A percentile compares a stretch with the other conserved stretches of the same genome.
Conservation (phyloP, 441 rosid genomes). For the Capsella rubella region DNA sequence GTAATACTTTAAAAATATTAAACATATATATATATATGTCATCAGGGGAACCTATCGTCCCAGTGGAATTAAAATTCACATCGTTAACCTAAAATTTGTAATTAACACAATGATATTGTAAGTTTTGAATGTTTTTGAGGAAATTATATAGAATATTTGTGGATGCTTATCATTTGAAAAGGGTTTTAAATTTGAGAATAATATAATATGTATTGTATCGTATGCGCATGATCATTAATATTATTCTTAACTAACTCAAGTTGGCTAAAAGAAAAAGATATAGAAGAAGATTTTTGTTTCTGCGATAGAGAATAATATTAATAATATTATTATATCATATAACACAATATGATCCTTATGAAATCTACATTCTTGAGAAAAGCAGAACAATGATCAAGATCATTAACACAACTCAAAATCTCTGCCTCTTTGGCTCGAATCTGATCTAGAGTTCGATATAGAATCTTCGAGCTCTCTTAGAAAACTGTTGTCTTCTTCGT, state of each 20-base stretch:
- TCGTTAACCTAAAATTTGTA: not conserved
- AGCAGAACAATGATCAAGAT: slow-evolving; percentile 29
- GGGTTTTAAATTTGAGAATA: slow-evolving; percentile 5
- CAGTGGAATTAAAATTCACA: slow-evolving; percentile 3
- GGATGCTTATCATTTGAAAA: not conserved
- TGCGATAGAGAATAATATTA: slow-evolving; percentile 29
- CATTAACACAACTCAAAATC: slow-evolving; percentile 37
- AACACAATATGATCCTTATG: slow-evolving; percentile 26
- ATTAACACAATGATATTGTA: slow-evolving; percentile 5
- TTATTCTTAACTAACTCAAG: slow-evolving; percentile 40
- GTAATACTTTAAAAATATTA: not conserved
- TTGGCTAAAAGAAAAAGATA: slow-evolving; percentile 39
- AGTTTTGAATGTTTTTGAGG: slow-evolving; percentile 2
- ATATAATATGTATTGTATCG: slow-evolving; percentile 14
- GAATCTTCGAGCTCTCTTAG: slow-evolving; percentile 43
- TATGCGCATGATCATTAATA: slow-evolving; percentile 36
- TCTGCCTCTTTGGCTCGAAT: slow-evolving; percentile 28
- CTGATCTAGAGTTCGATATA: slow-evolving; percentile 36
- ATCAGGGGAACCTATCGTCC: not conserved
- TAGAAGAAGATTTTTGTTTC: slow-evolving; percentile 29
- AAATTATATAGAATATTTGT: not conserved
- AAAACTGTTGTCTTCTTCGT: slow-evolving; percentile 42
- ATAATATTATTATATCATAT: slow-evolving; percentile 31
- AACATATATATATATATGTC: not conserved
- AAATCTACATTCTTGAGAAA: slow-evolving; percentile 33